Evolutionary conservation across 768 basidiomycete genomes (phyloP), one percentile per base, ranked within the genome.

Genomic region (Trametes coccinea): DNA sequence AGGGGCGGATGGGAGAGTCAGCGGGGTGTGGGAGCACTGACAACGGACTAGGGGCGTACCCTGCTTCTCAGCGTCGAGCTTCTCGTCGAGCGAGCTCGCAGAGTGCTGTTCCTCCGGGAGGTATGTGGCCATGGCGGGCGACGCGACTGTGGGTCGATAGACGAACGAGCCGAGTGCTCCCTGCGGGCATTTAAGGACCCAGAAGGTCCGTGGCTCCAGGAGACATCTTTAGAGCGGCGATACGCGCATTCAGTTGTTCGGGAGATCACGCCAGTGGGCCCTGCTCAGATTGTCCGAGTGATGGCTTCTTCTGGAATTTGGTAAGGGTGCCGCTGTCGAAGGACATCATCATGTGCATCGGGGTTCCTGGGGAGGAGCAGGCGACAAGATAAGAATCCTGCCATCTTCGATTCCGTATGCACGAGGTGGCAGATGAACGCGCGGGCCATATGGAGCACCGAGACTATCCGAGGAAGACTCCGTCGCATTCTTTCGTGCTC

Each of bases 51-150:
- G 14, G n/a, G 14, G 51, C 63, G 29, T 17, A 65, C 67, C 40
- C 53, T 67, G 59, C 54, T 61, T 71, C 65, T 68, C 68, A 22
- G 60, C 52, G 50, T 67, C 66, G 46, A 60, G 59, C 62, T 70
- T 70, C 61, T 70, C 66, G 47, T 67, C 67, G 45, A 56, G 8
- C 17, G 65, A 60, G 52, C 59, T 57, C 43, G 65, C 60, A 48
- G 67, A 51, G 44, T 41, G 56, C 59, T 59, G 63, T 53, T 64
- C 60, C 17, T 64, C 66, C 34, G 44, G 43, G 50, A 50, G 56
- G 34, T 27, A 47, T 37, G 59, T 13, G 57, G 49, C 57, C 57
- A 59, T 59, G 57, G 57, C 40, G 31, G 40, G 57, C 41, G 49
- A 34, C 57, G 41, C 49, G 57, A 51, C 41, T 22, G 49, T 14